A percentile compares a stretch with the other conserved stretches of the same genome.
phyloP scores from a whole-genome alignment of 306 rosid genomes.

The Inga laurina region DNA sequence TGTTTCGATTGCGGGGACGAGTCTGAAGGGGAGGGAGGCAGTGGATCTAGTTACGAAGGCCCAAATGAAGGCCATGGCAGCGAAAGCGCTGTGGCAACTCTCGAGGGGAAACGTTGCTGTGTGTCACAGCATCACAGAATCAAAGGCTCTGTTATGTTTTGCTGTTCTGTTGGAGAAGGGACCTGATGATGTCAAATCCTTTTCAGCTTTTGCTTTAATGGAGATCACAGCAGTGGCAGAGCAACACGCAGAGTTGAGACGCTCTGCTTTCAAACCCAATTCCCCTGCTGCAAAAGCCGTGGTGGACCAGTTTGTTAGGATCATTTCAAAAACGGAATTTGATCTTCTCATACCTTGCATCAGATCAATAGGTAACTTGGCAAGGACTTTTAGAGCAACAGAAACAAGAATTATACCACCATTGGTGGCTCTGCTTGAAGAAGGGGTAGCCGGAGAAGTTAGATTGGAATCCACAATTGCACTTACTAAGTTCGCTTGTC shows the following conservation, averaged over 20 bases:
- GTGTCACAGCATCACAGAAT: constrained; percentile 59
- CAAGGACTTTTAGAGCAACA: constrained; percentile 64
- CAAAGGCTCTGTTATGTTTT: constrained; percentile 66
- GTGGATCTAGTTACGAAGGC: constrained; percentile 54
- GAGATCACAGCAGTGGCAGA: constrained; percentile 66
- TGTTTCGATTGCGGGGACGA: constrained; percentile 27
- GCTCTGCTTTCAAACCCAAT: constrained; percentile 66
- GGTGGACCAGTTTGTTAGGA: constrained; percentile 50
- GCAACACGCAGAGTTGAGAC: constrained; percentile 56
- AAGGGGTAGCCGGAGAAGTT: constrained; percentile 40
- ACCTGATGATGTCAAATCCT: constrained; percentile 40
- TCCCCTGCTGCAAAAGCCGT: constrained; percentile 68
- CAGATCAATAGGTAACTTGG: constrained; percentile 57
- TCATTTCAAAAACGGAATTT: constrained; percentile 37
- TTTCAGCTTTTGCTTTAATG: constrained; percentile 58
- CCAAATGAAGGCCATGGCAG: constrained; percentile 65
- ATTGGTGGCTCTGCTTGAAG: constrained; percentile 60
- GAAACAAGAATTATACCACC: constrained; percentile 57
- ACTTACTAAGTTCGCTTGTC: constrained; percentile 54
- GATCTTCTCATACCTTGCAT: constrained; percentile 50
- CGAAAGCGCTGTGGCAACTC: constrained; percentile 61
- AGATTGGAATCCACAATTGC: constrained; percentile 49
- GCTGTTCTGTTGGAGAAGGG: constrained; percentile 64
- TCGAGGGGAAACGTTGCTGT: constrained; percentile 47
- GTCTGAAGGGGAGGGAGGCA: constrained; percentile 60